These are phyloP conservation scores for Phytophthora cactorum DNA, from an alignment of 352 stramenopile genomes.

Conservation along the genomic window DNA sequence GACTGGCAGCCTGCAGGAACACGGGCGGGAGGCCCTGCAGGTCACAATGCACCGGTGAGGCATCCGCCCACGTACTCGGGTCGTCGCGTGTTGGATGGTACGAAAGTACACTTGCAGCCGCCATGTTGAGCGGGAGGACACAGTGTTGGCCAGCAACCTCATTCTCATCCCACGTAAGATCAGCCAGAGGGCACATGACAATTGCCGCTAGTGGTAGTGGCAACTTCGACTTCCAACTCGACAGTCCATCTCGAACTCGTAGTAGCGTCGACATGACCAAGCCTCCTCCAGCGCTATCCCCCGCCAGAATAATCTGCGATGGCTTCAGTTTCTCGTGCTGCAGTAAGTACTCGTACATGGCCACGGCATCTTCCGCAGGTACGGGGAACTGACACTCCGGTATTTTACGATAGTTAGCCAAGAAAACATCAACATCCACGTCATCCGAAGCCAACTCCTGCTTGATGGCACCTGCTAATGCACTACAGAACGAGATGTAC, in stretches of 20 bases:
- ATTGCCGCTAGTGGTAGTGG: conserved; percentile 39
- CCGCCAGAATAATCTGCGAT: conserved; percentile 44
- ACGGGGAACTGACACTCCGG: conserved; percentile 41
- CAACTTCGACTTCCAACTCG: conserved; percentile 27
- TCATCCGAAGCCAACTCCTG: conserved; percentile 17
- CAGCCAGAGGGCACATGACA: conserved; percentile 45
- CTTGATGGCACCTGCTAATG: conserved; percentile 31
- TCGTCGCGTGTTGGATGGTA: conserved; percentile 33
- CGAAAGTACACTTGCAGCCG: conserved; percentile 5
- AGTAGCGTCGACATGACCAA: conserved; percentile 49
- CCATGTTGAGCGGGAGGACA: conserved; percentile 32
- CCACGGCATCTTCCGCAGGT: conserved; percentile 38
- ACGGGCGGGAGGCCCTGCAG: conserved; percentile 40
- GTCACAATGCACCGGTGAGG: conserved; percentile 44
- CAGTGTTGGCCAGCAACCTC: conserved; percentile 28
- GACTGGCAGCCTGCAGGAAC: conserved; percentile 38
- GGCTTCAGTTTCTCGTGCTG: conserved; percentile 34
- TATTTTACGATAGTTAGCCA: conserved; percentile 56
- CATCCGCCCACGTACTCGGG: conserved; percentile 36
- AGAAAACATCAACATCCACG: conserved; percentile 36
- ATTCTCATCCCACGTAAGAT: conserved; percentile 39
- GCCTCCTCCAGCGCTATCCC: conserved; percentile 47
- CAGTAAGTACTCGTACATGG: conserved; percentile 55
- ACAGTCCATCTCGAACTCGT: conserved; percentile 30
- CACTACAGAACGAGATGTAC: conserved; percentile 42